A percentile compares a stretch with the other conserved stretches of the same genome.
Conservation (phyloP, 345 rosid genomes). For the Salix suchowensis region DNA sequence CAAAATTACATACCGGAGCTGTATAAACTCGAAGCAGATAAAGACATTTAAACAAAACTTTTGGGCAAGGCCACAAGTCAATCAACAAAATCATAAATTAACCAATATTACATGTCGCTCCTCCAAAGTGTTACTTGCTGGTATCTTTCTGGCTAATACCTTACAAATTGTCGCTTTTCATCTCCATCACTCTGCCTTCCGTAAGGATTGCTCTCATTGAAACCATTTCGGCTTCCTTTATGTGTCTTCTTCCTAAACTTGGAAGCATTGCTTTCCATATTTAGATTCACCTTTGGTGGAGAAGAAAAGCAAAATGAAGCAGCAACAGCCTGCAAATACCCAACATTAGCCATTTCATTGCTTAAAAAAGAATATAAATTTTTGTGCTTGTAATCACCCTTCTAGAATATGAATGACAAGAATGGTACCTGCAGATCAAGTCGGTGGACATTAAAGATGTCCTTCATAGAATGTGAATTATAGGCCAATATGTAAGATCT, state of each 20-base stretch:
- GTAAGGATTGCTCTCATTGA: slow-evolving; percentile 72
- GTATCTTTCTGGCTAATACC: slow-evolving; percentile 35
- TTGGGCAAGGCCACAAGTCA: neutral
- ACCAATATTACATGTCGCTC: neutral
- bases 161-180: slow-evolving; percentile 47
- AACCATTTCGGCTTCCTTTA: slow-evolving; percentile 51
- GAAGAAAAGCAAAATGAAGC: slow-evolving; percentile 82
- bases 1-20: neutral
- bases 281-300: slow-evolving; percentile 83
- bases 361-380: neutral
- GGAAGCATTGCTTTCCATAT: slow-evolving; percentile 81
- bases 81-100: neutral
- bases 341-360: neutral
- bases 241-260: slow-evolving; percentile 65
- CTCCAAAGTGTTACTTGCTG: neutral
- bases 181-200: slow-evolving; percentile 49
- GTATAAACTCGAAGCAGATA: neutral
- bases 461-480: slow-evolving; percentile 94
- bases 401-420: neutral
- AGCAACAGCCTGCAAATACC: slow-evolving; percentile 69
- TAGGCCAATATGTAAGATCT: slow-evolving; percentile 84
- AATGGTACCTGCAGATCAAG: slow-evolving; percentile 77
- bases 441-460: slow-evolving; percentile 86
- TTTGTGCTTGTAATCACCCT: neutral
- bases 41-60: neutral